Base-by-base conservation (phyloP, 352 stramenopile species). In the Phytopythium mirpurense region DNA sequence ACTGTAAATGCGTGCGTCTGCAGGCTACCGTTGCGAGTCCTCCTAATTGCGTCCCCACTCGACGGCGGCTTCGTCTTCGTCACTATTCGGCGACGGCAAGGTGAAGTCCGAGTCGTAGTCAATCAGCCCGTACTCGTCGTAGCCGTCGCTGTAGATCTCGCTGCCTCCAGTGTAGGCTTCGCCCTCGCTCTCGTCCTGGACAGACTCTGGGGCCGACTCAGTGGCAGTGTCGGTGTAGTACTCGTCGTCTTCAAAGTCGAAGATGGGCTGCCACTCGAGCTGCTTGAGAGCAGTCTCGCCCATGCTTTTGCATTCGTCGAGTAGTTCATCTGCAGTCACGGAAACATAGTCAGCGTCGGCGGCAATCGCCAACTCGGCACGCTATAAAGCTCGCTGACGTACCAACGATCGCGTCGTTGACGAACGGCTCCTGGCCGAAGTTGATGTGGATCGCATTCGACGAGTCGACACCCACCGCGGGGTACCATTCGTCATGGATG, bases 371-470 rank as follows among this genome's bases (percentile, higher is more conserved):
- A 36, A 36, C 29, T 5, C 29, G 9, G 5, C 29, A 32, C 29
- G 14, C 3, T 9, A 18, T 3, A 18, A 5, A 18, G 5, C 2
- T 3, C 32, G n/a, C n/a, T n/a, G 18, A 55, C 49, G 35, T 12
- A 55, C 49, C 49, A 36, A 67, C 65, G 15, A 72, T 54, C 5
- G 51, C n/a, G 42, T 72, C 61, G 31, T 72, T 67, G 14, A 43
- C 57, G 36, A 72, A 72, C 14, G 61, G 61, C 19, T 69, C 65
- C 43, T 72, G 65, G 0, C 65, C 65, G 31, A 69, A 72, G 32
- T 72, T 72, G 23, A 72, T 52, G 50, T 62, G 61, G 32, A 72
- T 64, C 11, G 54, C 57, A 21, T 69, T 59, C 24, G 57, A 63
- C 15, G 58, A 71, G 46, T 71, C 63, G 24, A 71, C 42, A 0